These are phyloP conservation scores for Rhizophora apiculata DNA, from an alignment of 345 rosid species.

Conservation along the genomic window DNA sequence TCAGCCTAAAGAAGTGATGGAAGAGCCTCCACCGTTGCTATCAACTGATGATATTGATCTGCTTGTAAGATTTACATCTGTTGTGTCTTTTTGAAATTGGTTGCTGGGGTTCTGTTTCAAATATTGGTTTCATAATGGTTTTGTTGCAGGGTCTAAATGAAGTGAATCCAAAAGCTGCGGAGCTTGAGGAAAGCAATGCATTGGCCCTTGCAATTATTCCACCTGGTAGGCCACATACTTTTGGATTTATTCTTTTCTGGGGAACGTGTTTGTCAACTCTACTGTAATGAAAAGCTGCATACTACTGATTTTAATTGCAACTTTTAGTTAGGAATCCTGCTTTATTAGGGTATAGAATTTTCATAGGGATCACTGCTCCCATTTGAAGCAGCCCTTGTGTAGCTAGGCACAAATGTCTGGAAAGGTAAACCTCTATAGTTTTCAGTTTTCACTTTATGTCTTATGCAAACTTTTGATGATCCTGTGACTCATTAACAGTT, in stretches of 20 bases:
- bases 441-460: no score
- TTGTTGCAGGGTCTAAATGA: conserved; percentile 64
- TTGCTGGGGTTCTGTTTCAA: neutral
- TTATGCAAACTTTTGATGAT: no score
- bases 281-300: no score
- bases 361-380: no score
- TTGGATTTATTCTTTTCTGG: neutral
- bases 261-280: no score
- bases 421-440: no score
- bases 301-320: no score
- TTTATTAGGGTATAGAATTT: no score
- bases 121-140: neutral
- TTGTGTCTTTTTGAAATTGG: neutral
- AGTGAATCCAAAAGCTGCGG: conserved; percentile 64
- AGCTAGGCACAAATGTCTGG: no score
- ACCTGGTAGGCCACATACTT: conserved; percentile 40
- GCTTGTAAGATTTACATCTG: conserved; percentile 37
- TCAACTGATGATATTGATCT: conserved; percentile 50
- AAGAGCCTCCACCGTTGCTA: conserved; percentile 52
- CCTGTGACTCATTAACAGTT: no score
- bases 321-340: no score
- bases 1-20: conserved; percentile 38
- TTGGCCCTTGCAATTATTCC: conserved; percentile 86
- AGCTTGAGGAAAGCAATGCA: conserved; percentile 80
- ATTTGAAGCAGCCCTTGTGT: no score